Conservation (phyloP, 139 green algal species). For the Diplosphaera chodatii region DNA sequence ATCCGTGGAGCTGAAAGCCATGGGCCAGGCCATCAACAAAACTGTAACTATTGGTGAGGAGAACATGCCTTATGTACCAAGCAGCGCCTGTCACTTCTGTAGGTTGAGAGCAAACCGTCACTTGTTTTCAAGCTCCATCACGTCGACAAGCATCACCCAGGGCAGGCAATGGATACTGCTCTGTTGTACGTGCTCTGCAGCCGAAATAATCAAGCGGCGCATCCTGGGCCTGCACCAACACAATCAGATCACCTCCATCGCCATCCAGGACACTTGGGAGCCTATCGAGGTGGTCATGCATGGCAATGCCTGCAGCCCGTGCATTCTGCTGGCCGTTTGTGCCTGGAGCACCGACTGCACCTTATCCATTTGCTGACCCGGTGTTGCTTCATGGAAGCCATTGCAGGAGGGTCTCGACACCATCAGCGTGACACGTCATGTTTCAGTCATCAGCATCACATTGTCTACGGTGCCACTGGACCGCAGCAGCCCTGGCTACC, state of each 20-base stretch:
- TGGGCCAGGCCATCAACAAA: constrained; percentile 90
- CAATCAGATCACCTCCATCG: constrained; percentile 54
- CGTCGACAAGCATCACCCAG: too few relatives aligned
- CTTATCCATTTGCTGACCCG: too few relatives aligned
- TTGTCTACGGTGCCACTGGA: constrained; percentile 61
- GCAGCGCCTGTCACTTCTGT: too few relatives aligned
- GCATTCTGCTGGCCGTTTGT: too few relatives aligned
- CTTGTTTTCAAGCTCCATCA: too few relatives aligned
- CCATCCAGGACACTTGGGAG: constrained; percentile 62
- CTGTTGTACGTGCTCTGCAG: constrained; percentile 21
- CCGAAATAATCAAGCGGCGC: constrained; percentile 88
- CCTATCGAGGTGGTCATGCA: constrained; percentile 38
- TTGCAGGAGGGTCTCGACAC: constrained; percentile 67
- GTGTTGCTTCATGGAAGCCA: too few relatives aligned
- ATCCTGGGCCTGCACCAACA: constrained; percentile 73
- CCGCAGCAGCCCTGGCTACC: constrained; percentile 55
- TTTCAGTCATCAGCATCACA: constrained; percentile 76
- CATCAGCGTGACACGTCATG: constrained; percentile 70
- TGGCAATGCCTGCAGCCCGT: constrained; percentile 34
- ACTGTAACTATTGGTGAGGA: constrained; percentile 63
- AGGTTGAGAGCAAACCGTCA: too few relatives aligned
- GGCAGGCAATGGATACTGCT: too few relatives aligned
- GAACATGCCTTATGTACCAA: not conserved
- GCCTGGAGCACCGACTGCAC: too few relatives aligned
- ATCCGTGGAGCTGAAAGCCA: constrained; percentile 70